These are phyloP conservation scores for Candida nemodendra DNA, from an alignment of 805 yeast genomes.

Conservation along the genomic window DNA sequence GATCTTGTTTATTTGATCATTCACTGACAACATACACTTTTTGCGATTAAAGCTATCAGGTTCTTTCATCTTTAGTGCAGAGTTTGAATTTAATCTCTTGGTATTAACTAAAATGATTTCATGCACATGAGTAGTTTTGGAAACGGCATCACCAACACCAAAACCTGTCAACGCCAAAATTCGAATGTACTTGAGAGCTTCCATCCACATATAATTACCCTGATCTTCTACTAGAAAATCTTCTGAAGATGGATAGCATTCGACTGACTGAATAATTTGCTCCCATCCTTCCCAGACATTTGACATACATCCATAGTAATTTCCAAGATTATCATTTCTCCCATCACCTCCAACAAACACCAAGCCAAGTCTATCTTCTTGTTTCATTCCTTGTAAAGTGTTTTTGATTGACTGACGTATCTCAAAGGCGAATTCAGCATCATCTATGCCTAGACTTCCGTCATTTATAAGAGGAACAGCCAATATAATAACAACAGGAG, in stretches of 20 bases:
- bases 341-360: conserved; percentile 26
- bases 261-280: conserved; percentile 19
- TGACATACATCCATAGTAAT: conserved; percentile 31
- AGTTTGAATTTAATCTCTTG: conserved; percentile 7
- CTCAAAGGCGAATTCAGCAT: conserved; percentile 19
- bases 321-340: conserved; percentile 20
- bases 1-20: conserved; percentile 11
- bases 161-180: conserved; percentile 22
- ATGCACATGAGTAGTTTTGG: conserved; percentile 9
- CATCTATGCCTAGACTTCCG: conserved; percentile 18
- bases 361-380: conserved; percentile 28
- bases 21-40: conserved; percentile 3
- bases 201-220: conserved; percentile 19
- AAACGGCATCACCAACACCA: conserved; percentile 4
- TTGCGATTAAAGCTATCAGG: conserved; percentile 1
- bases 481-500: conserved; percentile 25
- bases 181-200: conserved; percentile 24
- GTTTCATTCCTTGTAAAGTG: conserved; percentile 14
- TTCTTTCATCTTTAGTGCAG: background rate
- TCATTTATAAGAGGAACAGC: conserved; percentile 26
- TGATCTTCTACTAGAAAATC: conserved; percentile 11
- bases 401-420: conserved; percentile 13
- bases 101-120: conserved; percentile 25
- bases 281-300: conserved; percentile 33
- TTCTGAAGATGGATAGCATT: conserved; percentile 17